Evolutionary conservation across 2,329 filamentous ascomycete genomes (phyloP), one percentile per base, ranked within the genome.

Genomic region (Sarocladiaceae sp.): DNA sequence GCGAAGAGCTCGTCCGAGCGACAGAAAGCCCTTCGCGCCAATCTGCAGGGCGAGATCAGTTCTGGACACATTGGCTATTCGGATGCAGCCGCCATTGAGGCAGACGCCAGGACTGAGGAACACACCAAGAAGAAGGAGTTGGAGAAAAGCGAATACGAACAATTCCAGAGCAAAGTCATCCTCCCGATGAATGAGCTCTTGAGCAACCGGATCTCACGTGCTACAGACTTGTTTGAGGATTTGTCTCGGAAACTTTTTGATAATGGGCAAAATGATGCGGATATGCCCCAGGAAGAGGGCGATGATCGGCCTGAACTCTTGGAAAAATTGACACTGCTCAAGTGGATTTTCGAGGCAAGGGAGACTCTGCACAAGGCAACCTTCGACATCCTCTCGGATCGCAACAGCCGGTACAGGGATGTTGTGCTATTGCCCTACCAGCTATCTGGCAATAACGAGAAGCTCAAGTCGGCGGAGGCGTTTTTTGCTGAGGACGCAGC

Each of bases 271-370:
- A 65, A 83, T 77, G 46, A 83, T 78, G 58, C 89, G 0, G 91
- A 95, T 56, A 80, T 88, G 62, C 85, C 89, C 0, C 90, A 96
- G 61, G 89, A 95, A 62, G 91, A 96, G 66, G 91, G 93, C 15
- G 91, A 97, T 54, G 91, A 96, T 61, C 83, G 90, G 59, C 93
- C 93, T 0, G 93, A 98, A 63, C 74, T 97, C 0, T 71, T 97
- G 2, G 93, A 98, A 63, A 95, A 95, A 64, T 73, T 98, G 11
- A 97, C 91, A 0, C 77, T 96, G 39, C 73, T 97, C 12, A 98
- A 97, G 58, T 97, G 93, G 90, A 81, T 97, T 7, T 97, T 96
- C 55, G 93, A 98, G 61, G 85, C 86, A 1, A 82, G 90, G n/a
- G 93, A 98, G 64, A 75, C 78, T 37, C 73, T 97, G 7, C 84